Base-by-base conservation (phyloP, 2,329 filamentous ascomycete species). In the Exophiala viscosa region DNA sequence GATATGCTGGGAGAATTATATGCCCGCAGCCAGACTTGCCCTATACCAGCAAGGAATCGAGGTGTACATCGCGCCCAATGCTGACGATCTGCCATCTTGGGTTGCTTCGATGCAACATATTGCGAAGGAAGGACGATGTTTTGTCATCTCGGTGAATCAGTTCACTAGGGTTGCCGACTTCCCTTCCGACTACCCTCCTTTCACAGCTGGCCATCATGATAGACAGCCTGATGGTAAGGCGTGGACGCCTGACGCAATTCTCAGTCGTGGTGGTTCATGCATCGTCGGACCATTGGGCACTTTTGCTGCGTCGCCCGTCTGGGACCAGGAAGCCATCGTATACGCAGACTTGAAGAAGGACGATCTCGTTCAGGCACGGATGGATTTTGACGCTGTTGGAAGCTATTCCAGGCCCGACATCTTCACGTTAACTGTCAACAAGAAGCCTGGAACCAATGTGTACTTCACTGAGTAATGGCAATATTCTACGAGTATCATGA, bases 1-100 rank as follows among this genome's bases (percentile, higher is more conserved):
- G 5, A 95, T 96, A 60, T 96, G 91, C 76, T 96, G 91, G 91
- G 91, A 96, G 69, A 96, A 88, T 69, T 95, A 92, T 73, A 96
- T 95, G 90, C 91, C 91, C 0, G 74, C 96, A 13, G 76, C 96
- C 5, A 81, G 91, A 17, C 87, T 95, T 66, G 79, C 83, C 11
- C 76, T 96, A 32, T 96, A 96, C 69, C 79, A 82, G 2, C 91
- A 96, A 69, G 95, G 95, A 66, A 83, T 96, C 64, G 95, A 95
- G 67, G 73, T 96, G 10, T 96, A 92, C 70, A 81, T 96, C 1
- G 90, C 90, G 0, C 91, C 91, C 0, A 96, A 91, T 1, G 91
- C 91, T 1, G 91, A 96, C 71, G 82, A 78, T 17, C 79, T 90
- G 54, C 87, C 92, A 62, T 83, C 88, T 0, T 96, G 91, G 91